Conservation (phyloP, 108 stramenopile genomes). For the Pseudonitzschia delicatissima region DNA sequence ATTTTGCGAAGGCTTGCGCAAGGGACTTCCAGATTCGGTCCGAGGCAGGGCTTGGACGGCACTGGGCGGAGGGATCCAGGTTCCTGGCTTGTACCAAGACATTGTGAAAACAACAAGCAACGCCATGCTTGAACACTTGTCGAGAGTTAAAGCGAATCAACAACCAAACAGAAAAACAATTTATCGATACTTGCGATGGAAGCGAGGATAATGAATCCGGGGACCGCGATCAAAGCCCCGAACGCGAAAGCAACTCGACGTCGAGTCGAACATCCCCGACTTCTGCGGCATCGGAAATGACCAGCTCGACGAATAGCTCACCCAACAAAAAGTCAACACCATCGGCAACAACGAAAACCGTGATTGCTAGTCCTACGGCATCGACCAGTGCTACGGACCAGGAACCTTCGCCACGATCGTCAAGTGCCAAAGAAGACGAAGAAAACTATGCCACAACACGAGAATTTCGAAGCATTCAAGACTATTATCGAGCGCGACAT, state of each 20-base stretch:
- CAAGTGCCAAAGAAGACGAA: not conserved
- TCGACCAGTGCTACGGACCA: not conserved
- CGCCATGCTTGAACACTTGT: conserved; percentile 27
- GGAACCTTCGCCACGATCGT: conserved; percentile 1
- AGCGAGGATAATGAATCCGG: not conserved
- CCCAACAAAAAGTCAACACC: not conserved
- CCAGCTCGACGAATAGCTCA: not conserved
- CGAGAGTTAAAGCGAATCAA: conserved; percentile 2
- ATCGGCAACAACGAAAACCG: not conserved
- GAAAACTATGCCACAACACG: conserved; percentile 18
- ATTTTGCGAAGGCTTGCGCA: conserved; percentile 38
- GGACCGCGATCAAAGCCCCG: not conserved
- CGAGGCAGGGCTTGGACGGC: conserved; percentile 42
- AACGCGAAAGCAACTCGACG: conserved; percentile 3
- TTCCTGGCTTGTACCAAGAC: conserved; percentile 36
- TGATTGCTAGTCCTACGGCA: not conserved
- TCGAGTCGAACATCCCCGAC: conserved; percentile 14
- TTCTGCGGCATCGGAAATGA: not conserved
- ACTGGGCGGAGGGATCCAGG: conserved; percentile 28
- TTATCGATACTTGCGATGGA: not conserved
- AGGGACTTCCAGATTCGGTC: conserved; percentile 56
- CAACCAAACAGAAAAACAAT: not conserved
- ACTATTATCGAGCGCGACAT: conserved; percentile 89
- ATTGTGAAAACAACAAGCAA: conserved; percentile 39
- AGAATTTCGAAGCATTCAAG: conserved; percentile 44